Percentiles rank a stretch among this genome's conserved stretches.
Conservation (phyloP, 2,329 filamentous ascomycete genomes). For the Raffaelea albimanens region DNA sequence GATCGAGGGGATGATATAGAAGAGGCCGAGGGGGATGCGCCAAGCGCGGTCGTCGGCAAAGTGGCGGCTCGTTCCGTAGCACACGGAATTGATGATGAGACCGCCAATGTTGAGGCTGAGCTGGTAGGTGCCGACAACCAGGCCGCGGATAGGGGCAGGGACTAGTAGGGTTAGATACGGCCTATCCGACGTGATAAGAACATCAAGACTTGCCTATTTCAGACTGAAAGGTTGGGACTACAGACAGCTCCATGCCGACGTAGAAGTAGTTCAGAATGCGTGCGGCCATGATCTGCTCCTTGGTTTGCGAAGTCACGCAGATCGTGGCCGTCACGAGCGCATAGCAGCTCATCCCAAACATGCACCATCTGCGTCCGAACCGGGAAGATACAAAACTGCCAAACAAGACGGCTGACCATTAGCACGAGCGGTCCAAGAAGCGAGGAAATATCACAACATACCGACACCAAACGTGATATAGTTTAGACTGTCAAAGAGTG, state of each 20-base stretch:
- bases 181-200: too few relatives aligned
- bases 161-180: slow-evolving; percentile 4
- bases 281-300: slow-evolving; percentile 22
- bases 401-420: slow-evolving; percentile 15
- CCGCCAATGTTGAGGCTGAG: slow-evolving; percentile 18
- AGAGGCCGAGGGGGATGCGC: slow-evolving; percentile 24
- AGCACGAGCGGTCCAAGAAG: neutral
- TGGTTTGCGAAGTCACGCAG: slow-evolving; percentile 19
- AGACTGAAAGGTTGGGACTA: slow-evolving; percentile 25
- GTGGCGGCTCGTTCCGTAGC: slow-evolving; percentile 20
- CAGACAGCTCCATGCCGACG: slow-evolving; percentile 28
- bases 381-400: slow-evolving; percentile 19
- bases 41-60: slow-evolving; percentile 20
- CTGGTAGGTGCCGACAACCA: slow-evolving; percentile 26
- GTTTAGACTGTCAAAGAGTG: slow-evolving; percentile 25
- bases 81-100: slow-evolving; percentile 16
- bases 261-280: slow-evolving; percentile 28
- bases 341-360: slow-evolving; percentile 27
- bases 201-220: slow-evolving; percentile 15
- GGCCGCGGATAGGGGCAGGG: slow-evolving; percentile 19
- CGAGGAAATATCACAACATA: neutral
- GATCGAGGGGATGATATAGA: slow-evolving; percentile 6
- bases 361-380: slow-evolving; percentile 24
- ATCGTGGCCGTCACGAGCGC: slow-evolving; percentile 23
- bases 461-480: slow-evolving; percentile 23